Evolutionary conservation across 306 rosid species (phyloP).

Genomic region (Quercus wislizeni): DNA sequence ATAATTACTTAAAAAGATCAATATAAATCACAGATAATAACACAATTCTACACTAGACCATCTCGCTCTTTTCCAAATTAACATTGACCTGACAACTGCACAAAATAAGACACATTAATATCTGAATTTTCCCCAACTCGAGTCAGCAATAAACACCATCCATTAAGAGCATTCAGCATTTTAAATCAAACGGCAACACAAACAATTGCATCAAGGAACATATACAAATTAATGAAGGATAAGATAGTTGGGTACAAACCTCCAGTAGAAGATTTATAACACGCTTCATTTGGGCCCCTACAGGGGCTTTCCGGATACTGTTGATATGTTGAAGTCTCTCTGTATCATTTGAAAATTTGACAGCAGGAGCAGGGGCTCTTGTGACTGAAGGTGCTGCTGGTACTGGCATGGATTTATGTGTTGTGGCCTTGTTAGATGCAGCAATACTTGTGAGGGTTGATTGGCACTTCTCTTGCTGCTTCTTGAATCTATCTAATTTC

Average conservation of each 20-base stretch:
- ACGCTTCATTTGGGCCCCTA: constrained; percentile 93
- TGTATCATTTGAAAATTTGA: constrained; percentile 84
- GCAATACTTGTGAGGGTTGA: constrained; percentile 67
- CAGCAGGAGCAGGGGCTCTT: constrained; percentile 50
- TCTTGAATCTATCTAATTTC: constrained; percentile 59
- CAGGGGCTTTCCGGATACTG: constrained; percentile 70
- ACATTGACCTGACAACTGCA: background rate
- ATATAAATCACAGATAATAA: background rate
- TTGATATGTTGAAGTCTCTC: constrained; percentile 91
- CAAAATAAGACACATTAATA: background rate
- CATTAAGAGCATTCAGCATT: background rate
- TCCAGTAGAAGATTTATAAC: constrained; percentile 75
- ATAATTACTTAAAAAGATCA: background rate
- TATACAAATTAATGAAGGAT: background rate
- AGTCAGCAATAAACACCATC: background rate
- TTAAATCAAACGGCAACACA: background rate
- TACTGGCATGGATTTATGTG: constrained; percentile 12
- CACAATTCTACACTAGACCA: background rate
- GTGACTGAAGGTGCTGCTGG: constrained; percentile 20
- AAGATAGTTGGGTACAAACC: constrained; percentile 35
- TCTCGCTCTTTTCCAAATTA: background rate
- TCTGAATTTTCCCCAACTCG: background rate
- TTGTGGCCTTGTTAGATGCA: constrained; percentile 30
- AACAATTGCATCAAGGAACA: background rate
- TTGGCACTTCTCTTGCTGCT: constrained; percentile 71